A percentile compares a stretch with the other conserved stretches of the same genome.
Evolutionary conservation across 345 rosid species (phyloP).

Genomic region (Eucalyptus camaldulensis): DNA sequence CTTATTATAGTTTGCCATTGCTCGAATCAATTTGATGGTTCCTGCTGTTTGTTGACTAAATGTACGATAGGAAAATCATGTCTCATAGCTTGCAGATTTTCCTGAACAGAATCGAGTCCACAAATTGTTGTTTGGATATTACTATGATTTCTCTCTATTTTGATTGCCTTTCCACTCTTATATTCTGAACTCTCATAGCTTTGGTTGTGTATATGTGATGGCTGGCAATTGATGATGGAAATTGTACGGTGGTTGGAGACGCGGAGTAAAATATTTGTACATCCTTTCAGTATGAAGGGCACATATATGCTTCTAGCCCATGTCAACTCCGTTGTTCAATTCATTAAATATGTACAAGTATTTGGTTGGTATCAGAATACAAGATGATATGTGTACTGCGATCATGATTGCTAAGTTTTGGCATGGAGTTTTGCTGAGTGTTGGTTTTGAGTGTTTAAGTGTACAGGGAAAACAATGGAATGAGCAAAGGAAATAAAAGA

Average conservation of each 20-base stretch:
- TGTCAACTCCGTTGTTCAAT: not conserved
- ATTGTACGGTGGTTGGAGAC: not conserved
- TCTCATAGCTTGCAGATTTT: not conserved
- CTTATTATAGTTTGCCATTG: not conserved
- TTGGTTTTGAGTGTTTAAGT: not conserved
- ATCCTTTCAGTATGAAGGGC: not conserved
- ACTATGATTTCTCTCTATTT: not conserved
- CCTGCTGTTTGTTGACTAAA: not conserved
- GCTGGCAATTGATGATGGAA: not conserved
- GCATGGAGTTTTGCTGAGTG: not conserved
- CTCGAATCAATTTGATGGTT: not conserved
- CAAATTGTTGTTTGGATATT: not conserved
- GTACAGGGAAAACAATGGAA: not conserved
- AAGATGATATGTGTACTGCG: not conserved
- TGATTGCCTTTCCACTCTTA: not conserved
- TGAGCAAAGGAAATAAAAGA: not conserved
- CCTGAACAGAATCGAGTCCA: not conserved
- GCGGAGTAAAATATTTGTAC: not conserved
- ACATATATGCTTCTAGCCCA: not conserved
- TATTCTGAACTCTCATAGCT: not conserved
- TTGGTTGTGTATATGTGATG: not conserved
- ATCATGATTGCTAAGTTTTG: not conserved
- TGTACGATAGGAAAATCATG: not conserved
- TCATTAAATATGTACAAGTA: not conserved
- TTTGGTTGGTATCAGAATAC: not conserved